These are phyloP conservation scores for Leishmania mexicana DNA, from an alignment of 208 protist species.

Conservation along the genomic window DNA sequence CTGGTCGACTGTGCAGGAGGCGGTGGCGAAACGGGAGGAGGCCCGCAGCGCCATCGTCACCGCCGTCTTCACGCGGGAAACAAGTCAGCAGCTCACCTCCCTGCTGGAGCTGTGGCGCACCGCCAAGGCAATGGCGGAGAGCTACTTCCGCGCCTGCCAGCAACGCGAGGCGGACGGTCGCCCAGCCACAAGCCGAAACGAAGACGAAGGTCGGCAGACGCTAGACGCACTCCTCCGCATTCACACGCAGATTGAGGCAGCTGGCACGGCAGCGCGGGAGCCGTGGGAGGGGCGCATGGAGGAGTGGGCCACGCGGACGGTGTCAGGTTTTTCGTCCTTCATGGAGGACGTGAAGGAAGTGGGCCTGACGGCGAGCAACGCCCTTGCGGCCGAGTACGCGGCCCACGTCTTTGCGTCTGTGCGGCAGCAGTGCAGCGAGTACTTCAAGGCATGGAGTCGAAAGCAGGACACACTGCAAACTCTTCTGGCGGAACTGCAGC, in stretches of 20 bases:
- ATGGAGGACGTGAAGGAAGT: conserved; percentile 60
- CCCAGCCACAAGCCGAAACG: conserved; percentile 9
- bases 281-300: conserved; percentile 42
- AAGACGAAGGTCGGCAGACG: conserved; percentile 34
- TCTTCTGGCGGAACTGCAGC: conserved; percentile 48
- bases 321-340: conserved; percentile 27
- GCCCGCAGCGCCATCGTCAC: conserved; percentile 41
- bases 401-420: conserved; percentile 30
- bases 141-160: conserved; percentile 54
- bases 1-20: conserved; percentile 51
- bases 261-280: conserved; percentile 29
- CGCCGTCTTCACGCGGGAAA: conserved; percentile 53
- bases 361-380: conserved; percentile 63
- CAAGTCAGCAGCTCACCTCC: conserved; percentile 39
- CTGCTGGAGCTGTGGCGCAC: conserved; percentile 63
- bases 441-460: conserved; percentile 45
- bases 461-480: conserved; percentile 49
- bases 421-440: conserved; percentile 51
- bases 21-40: conserved; percentile 50
- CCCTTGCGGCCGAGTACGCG: conserved; percentile 65
- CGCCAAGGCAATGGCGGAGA: conserved; percentile 56
- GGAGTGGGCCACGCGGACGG: conserved; percentile 32
- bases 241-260: conserved; percentile 47
- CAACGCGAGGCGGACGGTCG: conserved; percentile 22
- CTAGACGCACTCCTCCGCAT: conserved; percentile 66